Evolutionary conservation across 495 filamentous ascomycete species (phyloP), one percentile per base, ranked within the genome.

Genomic region (Penicillium salamii): DNA sequence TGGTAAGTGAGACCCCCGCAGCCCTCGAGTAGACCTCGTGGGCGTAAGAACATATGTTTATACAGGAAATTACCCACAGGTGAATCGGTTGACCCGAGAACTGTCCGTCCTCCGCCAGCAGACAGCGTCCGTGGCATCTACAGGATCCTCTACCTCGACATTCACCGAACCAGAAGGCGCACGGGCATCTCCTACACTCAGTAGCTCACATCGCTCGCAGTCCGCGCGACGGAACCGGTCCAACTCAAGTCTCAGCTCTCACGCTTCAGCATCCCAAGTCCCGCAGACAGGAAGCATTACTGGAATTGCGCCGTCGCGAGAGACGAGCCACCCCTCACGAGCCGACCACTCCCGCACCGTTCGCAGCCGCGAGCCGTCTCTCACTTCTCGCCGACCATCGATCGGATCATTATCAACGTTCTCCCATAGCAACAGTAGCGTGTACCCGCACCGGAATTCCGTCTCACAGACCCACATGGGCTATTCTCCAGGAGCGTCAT

Each of bases 41-140:
- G n/a, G n/a, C n/a, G n/a, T n/a, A n/a, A n/a, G 47, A 53, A 48
- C 46, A 41, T 33, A 32, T 3, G 15, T 38, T 50, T 29, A 46
- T 40, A 14, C 24, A 46, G 21, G 5, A 3, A 18, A 36, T 21
- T 36, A 7, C 5, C 7, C 24, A 12, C 60, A 95, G 90, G 88
- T 96, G 37, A 97, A 97, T 70, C 89, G 90, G 38, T 79, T 97
- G 43, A 92, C 89, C 2, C 84, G 91, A 46, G 91, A 97, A 59
- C 84, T 97, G 39, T 80, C 83, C 11, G 65, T 84, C 32, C 83
- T 96, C 33, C 86, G 91, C 48, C 85, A 89, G 34, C 86, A 89
- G 53, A 90, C 89, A 55, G 84, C 87, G 12, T 91, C 87, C 11
- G 88, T 89, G 24, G 84, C 83, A 42, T 93, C 89, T 11, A 93